These are phyloP conservation scores for Hippophae rhamnoides DNA, from an alignment of 306 rosid genomes.

Conservation along the genomic window DNA sequence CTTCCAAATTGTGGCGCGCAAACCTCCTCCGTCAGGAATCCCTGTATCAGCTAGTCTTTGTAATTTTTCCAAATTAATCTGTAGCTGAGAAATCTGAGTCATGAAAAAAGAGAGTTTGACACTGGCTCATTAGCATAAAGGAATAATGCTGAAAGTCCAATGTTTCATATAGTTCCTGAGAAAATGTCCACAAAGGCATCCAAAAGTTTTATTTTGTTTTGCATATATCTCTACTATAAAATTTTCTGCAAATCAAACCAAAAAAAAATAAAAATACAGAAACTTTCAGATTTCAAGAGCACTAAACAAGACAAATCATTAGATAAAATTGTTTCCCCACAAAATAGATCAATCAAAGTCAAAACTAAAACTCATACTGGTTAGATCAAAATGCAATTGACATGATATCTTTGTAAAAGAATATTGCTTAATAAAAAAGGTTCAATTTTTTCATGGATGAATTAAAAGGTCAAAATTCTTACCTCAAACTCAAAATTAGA, in stretches of 20 bases:
- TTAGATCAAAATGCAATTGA: too few species aligned
- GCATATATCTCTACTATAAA: too few species aligned
- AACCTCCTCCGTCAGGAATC: conserved; percentile 60
- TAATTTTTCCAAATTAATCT: conserved; percentile 62
- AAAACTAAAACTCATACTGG: too few species aligned
- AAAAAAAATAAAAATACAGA: background rate
- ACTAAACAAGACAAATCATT: background rate
- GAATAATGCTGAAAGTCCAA: background rate
- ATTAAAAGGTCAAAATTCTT: conserved; percentile 1
- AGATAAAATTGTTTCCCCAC: background rate
- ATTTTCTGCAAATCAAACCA: background rate
- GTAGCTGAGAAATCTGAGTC: conserved; percentile 45
- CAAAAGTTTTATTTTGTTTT: background rate
- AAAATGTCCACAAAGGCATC: background rate
- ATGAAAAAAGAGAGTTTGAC: background rate
- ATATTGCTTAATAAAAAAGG: background rate
- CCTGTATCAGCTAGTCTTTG: conserved; percentile 66
- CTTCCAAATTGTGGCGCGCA: conserved; percentile 73
- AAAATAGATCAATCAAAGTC: background rate
- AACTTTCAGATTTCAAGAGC: background rate
- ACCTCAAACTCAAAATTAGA: conserved; percentile 71
- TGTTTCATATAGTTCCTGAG: too few species aligned
- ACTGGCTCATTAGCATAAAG: background rate
- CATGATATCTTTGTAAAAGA: background rate
- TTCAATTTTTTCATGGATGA: background rate